These are phyloP conservation scores for Asclepias syriaca DNA, from an alignment of 257 asterid species.

Conservation along the genomic window DNA sequence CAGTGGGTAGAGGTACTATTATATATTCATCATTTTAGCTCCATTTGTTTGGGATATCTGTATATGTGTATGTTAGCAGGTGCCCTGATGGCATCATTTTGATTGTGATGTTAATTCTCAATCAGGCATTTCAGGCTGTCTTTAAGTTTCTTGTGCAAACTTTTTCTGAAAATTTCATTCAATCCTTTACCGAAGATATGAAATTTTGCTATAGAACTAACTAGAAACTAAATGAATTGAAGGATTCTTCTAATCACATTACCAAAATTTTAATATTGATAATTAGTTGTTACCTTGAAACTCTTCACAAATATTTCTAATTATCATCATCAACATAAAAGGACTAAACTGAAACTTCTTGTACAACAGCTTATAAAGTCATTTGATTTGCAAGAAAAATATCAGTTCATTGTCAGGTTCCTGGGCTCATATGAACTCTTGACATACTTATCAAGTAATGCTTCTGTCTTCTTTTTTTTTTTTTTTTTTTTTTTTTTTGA, in stretches of 20 bases:
- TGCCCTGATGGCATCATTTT: background rate
- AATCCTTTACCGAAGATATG: background rate
- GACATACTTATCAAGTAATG: background rate
- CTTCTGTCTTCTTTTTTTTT: background rate
- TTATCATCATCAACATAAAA: background rate
- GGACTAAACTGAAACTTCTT: background rate
- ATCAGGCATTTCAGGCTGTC: background rate
- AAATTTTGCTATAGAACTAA: background rate
- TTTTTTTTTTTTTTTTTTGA: too few relatives aligned
- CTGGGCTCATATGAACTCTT: background rate
- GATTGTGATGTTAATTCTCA: background rate
- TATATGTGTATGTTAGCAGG: background rate
- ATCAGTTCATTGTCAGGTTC: background rate
- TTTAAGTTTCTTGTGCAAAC: background rate
- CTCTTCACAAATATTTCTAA: background rate
- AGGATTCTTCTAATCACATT: background rate
- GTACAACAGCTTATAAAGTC: background rate
- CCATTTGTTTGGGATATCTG: background rate
- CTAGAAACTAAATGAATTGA: background rate
- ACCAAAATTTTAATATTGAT: background rate
- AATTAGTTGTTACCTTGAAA: background rate
- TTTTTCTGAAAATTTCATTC: background rate
- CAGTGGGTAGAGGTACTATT: slow-evolving; percentile 85
- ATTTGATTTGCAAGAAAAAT: background rate
- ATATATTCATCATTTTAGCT: slow-evolving; percentile 7